Conservation (phyloP, 169 alveolate species). For the Besnoitia besnoiti region DNA sequence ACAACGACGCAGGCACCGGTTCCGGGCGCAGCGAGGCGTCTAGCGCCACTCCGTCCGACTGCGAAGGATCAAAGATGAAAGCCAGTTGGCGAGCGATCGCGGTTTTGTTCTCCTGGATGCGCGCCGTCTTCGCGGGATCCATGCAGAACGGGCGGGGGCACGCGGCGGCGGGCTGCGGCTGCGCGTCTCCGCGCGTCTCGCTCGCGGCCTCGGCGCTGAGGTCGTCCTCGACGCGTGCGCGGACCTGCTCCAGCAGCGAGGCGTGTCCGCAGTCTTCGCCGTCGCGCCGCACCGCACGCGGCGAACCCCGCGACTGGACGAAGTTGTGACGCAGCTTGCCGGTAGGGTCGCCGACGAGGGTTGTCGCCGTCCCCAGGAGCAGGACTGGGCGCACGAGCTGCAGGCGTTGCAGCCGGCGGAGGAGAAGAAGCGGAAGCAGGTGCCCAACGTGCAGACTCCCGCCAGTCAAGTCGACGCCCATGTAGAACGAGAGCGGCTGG, state of each 20-base stretch:
- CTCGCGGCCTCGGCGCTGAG: neutral
- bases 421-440: conserved; percentile 76
- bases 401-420: conserved; percentile 74
- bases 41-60: neutral
- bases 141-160: neutral
- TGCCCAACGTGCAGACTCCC: conserved; percentile 81
- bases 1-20: neutral
- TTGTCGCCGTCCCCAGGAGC: conserved; percentile 82
- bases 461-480: conserved; percentile 81
- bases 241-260: neutral
- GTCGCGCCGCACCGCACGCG: neutral
- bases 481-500: conserved; percentile 35
- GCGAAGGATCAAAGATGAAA: neutral
- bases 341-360: conserved; percentile 84
- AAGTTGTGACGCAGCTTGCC: conserved; percentile 18
- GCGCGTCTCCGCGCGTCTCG: no score
- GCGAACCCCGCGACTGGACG: neutral
- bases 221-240: conserved; percentile 5
- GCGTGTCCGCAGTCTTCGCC: neutral
- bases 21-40: neutral
- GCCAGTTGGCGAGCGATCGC: neutral
- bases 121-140: neutral
- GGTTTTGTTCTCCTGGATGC: neutral
- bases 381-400: conserved; percentile 75
- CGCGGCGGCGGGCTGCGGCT: neutral